Conservation (phyloP, 345 rosid genomes). For the Anastatica hierochuntica region DNA sequence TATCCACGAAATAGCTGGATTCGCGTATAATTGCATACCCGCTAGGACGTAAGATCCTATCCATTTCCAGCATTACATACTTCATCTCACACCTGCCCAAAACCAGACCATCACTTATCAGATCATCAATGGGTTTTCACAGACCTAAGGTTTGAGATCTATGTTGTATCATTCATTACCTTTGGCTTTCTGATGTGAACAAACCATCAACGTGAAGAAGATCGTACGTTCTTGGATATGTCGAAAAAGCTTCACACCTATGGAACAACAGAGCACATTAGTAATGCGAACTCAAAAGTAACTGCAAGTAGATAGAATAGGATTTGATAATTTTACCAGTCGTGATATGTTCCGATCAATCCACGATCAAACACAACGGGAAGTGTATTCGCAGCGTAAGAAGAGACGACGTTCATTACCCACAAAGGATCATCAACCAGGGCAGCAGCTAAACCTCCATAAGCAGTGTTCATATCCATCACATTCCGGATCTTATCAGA, state of each 20-base stretch:
- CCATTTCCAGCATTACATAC: conserved; percentile 84
- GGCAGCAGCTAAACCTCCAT: conserved; percentile 88
- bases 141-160: no score
- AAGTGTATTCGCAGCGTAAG: conserved; percentile 64
- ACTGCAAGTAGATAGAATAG: no score
- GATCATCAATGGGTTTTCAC: no score
- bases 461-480: conserved; percentile 94
- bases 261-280: background rate
- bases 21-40: conserved; percentile 81
- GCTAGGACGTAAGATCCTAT: conserved; percentile 64
- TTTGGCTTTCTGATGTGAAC: conserved; percentile 79
- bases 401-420: conserved; percentile 94
- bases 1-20: conserved; percentile 69
- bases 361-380: conserved; percentile 88
- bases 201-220: conserved; percentile 93
- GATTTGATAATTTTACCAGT: conserved; percentile 57
- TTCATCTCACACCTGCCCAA: conserved; percentile 96
- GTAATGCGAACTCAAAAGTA: no score
- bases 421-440: conserved; percentile 67
- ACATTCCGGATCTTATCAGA: conserved; percentile 76
- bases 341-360: conserved; percentile 82
- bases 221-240: conserved; percentile 96
- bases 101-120: no score
- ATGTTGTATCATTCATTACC: conserved; percentile 56
- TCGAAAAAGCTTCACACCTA: conserved; percentile 98